Conservation (phyloP, 352 stramenopile genomes). For the Pythium sp. region DNA sequence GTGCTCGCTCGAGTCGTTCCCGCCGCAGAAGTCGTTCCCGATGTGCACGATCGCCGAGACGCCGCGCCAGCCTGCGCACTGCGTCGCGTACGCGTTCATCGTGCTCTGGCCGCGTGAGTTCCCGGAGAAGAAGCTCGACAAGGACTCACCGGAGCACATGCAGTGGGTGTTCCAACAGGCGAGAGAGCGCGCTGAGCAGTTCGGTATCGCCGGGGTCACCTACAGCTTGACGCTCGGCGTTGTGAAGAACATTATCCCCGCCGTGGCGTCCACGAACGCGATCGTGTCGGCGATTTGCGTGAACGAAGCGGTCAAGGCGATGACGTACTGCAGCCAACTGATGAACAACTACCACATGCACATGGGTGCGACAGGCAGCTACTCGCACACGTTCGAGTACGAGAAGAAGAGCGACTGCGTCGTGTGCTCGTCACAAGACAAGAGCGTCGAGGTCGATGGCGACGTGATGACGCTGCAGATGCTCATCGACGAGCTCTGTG, state of each 20-base stretch:
- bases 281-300: slow-evolving; percentile 95
- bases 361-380: slow-evolving; percentile 93
- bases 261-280: slow-evolving; percentile 96
- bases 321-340: slow-evolving; percentile 94
- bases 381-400: slow-evolving; percentile 97
- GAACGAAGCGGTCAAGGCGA: slow-evolving; percentile 95
- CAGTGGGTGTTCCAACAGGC: slow-evolving; percentile 95
- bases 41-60: slow-evolving; percentile 99
- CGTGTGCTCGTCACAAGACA: slow-evolving; percentile 80
- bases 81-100: slow-evolving; percentile 96
- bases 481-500: slow-evolving; percentile 65
- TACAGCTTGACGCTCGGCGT: slow-evolving; percentile 97
- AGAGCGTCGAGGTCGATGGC: slow-evolving; percentile 50
- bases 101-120: slow-evolving; percentile 95
- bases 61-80: slow-evolving; percentile 96
- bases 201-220: slow-evolving; percentile 94
- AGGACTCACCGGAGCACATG: slow-evolving; percentile 96
- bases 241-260: slow-evolving; percentile 98
- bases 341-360: slow-evolving; percentile 99
- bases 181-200: slow-evolving; percentile 88
- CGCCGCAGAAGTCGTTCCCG: slow-evolving; percentile 94
- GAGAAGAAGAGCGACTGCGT: slow-evolving; percentile 89
- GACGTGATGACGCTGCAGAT: slow-evolving; percentile 52
- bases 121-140: slow-evolving; percentile 94
- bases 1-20: slow-evolving; percentile 97